Percentiles rank a stretch among this genome's conserved stretches.
Evolutionary conservation across 305 asterid species (phyloP).

Genomic region (Caryopteris hybrid): DNA sequence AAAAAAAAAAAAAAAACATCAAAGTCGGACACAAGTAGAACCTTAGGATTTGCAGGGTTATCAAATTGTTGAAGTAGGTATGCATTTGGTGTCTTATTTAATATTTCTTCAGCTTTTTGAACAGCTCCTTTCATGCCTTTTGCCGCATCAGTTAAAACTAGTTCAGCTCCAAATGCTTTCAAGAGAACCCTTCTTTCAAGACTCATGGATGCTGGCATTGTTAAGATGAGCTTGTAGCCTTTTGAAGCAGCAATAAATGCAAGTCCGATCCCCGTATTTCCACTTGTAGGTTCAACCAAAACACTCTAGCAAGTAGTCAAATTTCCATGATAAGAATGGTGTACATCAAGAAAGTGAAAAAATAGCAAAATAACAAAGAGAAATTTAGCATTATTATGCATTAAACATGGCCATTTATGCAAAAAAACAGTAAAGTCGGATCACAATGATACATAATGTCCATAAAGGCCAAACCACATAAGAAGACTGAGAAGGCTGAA

Average conservation of each 20-base stretch:
- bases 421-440: not conserved
- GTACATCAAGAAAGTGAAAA: not conserved
- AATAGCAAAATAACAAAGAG: not conserved
- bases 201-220: conserved; percentile 99
- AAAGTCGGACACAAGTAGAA: conserved; percentile 23
- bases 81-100: conserved; percentile 65
- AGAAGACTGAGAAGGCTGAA: not conserved
- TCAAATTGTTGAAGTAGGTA: conserved; percentile 94
- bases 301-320: conserved; percentile 51
- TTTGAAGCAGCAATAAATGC: conserved; percentile 96
- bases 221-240: conserved; percentile 94
- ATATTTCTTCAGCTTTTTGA: conserved; percentile 86
- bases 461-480: not conserved
- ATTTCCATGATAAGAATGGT: conserved; percentile 9
- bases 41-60: conserved; percentile 98
- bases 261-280: conserved; percentile 96
- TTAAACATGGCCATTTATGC: not conserved
- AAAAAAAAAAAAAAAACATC: conserved; percentile 3
- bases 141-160: conserved; percentile 81
- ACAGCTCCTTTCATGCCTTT: conserved; percentile 98
- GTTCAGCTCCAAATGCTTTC: conserved; percentile 97
- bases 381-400: not conserved
- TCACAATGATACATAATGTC: not conserved
- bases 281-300: conserved; percentile 98
- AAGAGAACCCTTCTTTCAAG: conserved; percentile 96